phyloP scores from a whole-genome alignment of 257 asterid species.

The Salvia splendens region DNA sequence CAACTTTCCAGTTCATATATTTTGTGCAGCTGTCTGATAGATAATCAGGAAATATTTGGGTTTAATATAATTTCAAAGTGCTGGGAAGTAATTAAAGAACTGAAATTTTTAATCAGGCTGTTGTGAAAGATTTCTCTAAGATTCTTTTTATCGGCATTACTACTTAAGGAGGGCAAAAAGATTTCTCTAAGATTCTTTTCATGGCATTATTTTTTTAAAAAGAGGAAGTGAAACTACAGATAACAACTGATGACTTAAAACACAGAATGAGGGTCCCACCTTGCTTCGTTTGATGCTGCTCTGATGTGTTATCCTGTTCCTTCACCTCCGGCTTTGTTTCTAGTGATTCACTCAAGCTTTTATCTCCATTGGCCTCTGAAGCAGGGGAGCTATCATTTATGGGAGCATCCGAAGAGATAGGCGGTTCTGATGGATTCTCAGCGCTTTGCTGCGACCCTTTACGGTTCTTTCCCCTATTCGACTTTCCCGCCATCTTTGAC shows the following conservation, averaged over 20 bases:
- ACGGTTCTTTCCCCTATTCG: constrained; percentile 75
- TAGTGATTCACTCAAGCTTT: constrained; percentile 36
- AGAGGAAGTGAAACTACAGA: neutral
- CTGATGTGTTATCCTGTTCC: constrained; percentile 43
- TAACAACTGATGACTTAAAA: constrained; percentile 12
- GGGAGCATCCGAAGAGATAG: constrained; percentile 50
- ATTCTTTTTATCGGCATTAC: neutral
- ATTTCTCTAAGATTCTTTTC: neutral
- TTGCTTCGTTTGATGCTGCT: constrained; percentile 52
- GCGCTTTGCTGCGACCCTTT: constrained; percentile 55
- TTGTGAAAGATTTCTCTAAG: neutral
- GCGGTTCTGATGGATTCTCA: constrained; percentile 37
- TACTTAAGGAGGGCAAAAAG: neutral
- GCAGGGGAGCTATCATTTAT: constrained; percentile 37
- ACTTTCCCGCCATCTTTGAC: constrained; percentile 80
- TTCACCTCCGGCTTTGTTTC: constrained; percentile 43
- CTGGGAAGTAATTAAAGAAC: neutral
- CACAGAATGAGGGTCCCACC: constrained; percentile 38
- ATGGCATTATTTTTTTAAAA: neutral
- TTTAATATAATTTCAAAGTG: constrained; percentile 22
- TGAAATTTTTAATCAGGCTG: neutral
- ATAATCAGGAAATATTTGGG: neutral
- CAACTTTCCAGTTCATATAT: neutral
- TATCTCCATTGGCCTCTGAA: constrained; percentile 55
- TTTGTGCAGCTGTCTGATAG: constrained; percentile 1